These are phyloP conservation scores for Geosiphon pyriformis DNA, from an alignment of 192 early-diverging fungal genomes.

Conservation along the genomic window DNA sequence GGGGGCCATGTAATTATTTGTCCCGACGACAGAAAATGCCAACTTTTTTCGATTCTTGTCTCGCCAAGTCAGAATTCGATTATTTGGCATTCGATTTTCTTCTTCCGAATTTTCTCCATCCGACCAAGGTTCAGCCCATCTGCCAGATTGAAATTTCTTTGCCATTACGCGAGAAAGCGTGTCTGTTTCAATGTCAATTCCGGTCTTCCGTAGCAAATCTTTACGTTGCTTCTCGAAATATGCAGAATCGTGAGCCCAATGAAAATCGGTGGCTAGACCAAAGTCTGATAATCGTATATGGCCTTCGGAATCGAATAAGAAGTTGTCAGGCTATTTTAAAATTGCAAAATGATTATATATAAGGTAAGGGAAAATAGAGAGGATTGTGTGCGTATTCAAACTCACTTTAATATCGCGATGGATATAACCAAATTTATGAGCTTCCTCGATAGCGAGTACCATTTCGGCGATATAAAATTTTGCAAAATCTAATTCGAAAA, in stretches of 20 bases:
- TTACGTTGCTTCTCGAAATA: constrained; percentile 58
- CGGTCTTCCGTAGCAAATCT: constrained; percentile 40
- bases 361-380: constrained; percentile 3
- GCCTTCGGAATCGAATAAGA: constrained; percentile 59
- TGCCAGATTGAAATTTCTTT: constrained; percentile 28
- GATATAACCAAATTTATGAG: constrained; percentile 73
- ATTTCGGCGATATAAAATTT: constrained; percentile 89
- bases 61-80: constrained; percentile 51
- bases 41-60: constrained; percentile 43
- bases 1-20: constrained; percentile 92
- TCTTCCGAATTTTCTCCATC: constrained; percentile 45
- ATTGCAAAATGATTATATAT: not conserved
- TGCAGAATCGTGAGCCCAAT: constrained; percentile 56
- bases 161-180: constrained; percentile 29
- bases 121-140: constrained; percentile 31
- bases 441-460: constrained; percentile 68
- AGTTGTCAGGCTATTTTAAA: constrained; percentile 60
- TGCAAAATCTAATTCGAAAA: constrained; percentile 69
- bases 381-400: not conserved
- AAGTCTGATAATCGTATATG: constrained; percentile 69
- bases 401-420: constrained; percentile 61
- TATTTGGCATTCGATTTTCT: constrained; percentile 36
- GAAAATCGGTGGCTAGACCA: constrained; percentile 64
- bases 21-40: constrained; percentile 81
- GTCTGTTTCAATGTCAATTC: constrained; percentile 42